A percentile compares a stretch with the other conserved stretches of the same genome.
These are phyloP conservation scores for Ogataea ramenticola DNA, from an alignment of 805 yeast species.

Conservation along the genomic window DNA sequence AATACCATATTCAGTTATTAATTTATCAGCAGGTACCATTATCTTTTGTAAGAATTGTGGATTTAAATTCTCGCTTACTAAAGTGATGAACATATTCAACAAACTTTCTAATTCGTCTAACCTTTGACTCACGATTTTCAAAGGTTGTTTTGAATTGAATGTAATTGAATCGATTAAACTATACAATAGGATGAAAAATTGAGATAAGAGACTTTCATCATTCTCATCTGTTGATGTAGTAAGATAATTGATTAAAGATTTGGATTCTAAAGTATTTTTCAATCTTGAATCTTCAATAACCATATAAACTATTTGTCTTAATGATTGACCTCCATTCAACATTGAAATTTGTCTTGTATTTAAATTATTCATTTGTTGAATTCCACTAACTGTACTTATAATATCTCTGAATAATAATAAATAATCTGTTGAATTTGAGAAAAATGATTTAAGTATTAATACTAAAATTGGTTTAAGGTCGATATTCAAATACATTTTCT, in stretches of 20 bases:
- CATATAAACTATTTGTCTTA: conserved; percentile 46
- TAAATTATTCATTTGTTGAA: conserved; percentile 60
- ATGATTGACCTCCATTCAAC: conserved; percentile 55
- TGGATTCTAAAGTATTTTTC: conserved; percentile 38
- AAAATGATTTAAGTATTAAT: conserved; percentile 57
- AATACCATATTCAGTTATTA: conserved; percentile 37
- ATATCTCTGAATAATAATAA: conserved; percentile 62
- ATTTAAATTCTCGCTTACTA: conserved; percentile 45
- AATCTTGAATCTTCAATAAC: conserved; percentile 56
- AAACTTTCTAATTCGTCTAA: conserved; percentile 67
- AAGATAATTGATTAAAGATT: conserved; percentile 40
- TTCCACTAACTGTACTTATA: conserved; percentile 69
- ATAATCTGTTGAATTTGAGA: conserved; percentile 50
- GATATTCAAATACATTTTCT: conserved; percentile 43
- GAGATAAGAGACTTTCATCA: conserved; percentile 34
- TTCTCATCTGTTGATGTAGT: conserved; percentile 17
- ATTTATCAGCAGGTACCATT: conserved; percentile 33
- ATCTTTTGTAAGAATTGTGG: conserved; percentile 24
- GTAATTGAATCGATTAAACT: conserved; percentile 36
- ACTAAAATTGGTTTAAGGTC: conserved; percentile 55
- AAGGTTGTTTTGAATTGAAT: conserved; percentile 21
- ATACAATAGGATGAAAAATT: conserved; percentile 59
- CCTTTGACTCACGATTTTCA: conserved; percentile 64
- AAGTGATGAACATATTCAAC: conserved; percentile 56
- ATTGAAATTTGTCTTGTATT: conserved; percentile 57